A percentile compares a stretch with the other conserved stretches of the same genome.
Conservation (phyloP, 768 basidiomycete species). For the Kwoniella bestiolae region DNA sequence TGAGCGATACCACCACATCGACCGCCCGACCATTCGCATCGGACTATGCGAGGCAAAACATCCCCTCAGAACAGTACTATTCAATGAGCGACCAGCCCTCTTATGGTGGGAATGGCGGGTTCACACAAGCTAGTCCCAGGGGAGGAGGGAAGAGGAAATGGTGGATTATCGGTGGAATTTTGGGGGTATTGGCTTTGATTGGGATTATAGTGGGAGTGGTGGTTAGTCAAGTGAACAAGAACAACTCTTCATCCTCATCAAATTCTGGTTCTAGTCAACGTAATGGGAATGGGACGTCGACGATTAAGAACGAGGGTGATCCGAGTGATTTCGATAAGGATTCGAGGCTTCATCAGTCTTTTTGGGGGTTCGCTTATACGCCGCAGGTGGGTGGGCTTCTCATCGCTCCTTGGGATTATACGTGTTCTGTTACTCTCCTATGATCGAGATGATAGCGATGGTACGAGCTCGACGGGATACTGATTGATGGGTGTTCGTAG, state of each 20-base stretch:
- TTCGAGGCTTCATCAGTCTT: conserved; percentile 68
- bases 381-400: conserved; percentile 62
- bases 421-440: no score
- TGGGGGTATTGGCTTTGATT: conserved; percentile 63
- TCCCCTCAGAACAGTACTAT: conserved; percentile 45
- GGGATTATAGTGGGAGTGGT: conserved; percentile 69
- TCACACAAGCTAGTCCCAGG: not conserved
- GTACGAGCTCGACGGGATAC: not conserved
- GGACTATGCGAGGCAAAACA: conserved; percentile 37
- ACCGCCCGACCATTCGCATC: conserved; percentile 16
- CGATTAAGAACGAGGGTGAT: conserved; percentile 64
- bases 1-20: not conserved
- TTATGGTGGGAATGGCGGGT: conserved; percentile 7
- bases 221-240: conserved; percentile 64
- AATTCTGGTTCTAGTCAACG: no score
- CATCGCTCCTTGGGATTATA: no score
- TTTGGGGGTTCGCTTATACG: conserved; percentile 88
- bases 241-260: no score
- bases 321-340: conserved; percentile 79
- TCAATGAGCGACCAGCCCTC: conserved; percentile 12
- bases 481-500: conserved; percentile 13
- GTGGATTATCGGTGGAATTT: conserved; percentile 60
- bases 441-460: no score
- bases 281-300: conserved; percentile 49
- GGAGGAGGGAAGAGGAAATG: conserved; percentile 28